These are phyloP conservation scores for Gynostemma pentaphyllum DNA, from an alignment of 306 rosid species.

Conservation along the genomic window DNA sequence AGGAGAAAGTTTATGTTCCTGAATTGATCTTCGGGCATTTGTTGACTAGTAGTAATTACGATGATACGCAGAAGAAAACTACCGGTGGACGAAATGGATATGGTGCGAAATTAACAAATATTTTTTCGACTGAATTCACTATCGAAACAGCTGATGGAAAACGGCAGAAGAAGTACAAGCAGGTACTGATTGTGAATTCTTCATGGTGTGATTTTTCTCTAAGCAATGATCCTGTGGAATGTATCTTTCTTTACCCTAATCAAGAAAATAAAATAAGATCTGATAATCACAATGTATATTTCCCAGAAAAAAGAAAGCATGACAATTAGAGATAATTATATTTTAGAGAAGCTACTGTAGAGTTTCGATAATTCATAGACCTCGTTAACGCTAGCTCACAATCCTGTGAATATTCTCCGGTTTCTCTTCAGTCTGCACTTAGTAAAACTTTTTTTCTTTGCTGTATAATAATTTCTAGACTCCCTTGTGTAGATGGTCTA, in stretches of 20 bases:
- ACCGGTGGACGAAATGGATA: conserved; percentile 92
- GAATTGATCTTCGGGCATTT: conserved; percentile 87
- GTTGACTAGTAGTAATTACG: conserved; percentile 81
- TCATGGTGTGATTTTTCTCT: not conserved
- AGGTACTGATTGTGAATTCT: conserved; percentile 28
- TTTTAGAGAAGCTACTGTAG: too few species aligned
- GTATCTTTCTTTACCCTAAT: not conserved
- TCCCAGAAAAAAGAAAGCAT: too few species aligned
- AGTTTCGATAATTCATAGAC: too few species aligned
- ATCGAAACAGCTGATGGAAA: conserved; percentile 90
- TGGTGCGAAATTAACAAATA: conserved; percentile 91
- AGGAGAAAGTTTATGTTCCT: conserved; percentile 86
- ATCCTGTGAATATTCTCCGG: too few species aligned
- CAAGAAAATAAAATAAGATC: too few species aligned
- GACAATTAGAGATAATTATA: too few species aligned
- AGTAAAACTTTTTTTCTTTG: too few species aligned
- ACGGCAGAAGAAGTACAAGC: conserved; percentile 78
- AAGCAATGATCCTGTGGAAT: not conserved
- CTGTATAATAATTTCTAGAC: not conserved
- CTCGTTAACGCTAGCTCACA: too few species aligned
- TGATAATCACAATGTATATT: too few species aligned
- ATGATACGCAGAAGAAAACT: conserved; percentile 72
- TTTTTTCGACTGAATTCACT: conserved; percentile 72
- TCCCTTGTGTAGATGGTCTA: not conserved
- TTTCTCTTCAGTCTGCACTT: too few species aligned